phyloP scores from a whole-genome alignment of 2,329 filamentous ascomycete species.

The Biscogniauxia marginata region DNA sequence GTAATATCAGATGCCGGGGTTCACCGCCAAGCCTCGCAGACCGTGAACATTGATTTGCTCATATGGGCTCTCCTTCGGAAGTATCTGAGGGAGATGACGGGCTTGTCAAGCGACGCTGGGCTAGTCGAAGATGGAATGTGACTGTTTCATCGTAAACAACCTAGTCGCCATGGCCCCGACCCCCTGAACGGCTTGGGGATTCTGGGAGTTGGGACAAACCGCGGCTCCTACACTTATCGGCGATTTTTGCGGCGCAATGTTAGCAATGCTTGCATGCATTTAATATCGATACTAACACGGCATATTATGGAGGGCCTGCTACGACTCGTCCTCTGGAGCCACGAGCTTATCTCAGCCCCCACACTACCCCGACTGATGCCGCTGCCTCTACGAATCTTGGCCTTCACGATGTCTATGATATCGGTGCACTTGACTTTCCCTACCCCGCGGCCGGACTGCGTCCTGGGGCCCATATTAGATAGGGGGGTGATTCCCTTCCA shows the following conservation, averaged over 20 bases:
- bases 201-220: not conserved
- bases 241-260: not conserved
- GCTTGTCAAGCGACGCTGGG: not conserved
- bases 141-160: not conserved
- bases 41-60: not conserved
- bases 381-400: not conserved
- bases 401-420: not conserved
- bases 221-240: conserved; percentile 1
- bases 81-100: not conserved
- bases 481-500: not conserved
- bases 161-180: not conserved
- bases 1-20: conserved; percentile 4
- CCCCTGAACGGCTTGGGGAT: not conserved
- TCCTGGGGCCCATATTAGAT: not conserved
- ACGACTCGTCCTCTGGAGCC: not conserved
- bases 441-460: not conserved
- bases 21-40: not conserved
- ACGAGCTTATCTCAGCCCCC: conserved; percentile 1
- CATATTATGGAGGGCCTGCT: not conserved
- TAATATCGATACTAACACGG: not conserved
- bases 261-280: not conserved
- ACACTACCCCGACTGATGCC: not conserved
- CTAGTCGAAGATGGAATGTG: not conserved
- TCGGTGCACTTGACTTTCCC: not conserved
- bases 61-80: not conserved